Conservation (phyloP, 768 basidiomycete genomes). For the Mycena indigotica region DNA sequence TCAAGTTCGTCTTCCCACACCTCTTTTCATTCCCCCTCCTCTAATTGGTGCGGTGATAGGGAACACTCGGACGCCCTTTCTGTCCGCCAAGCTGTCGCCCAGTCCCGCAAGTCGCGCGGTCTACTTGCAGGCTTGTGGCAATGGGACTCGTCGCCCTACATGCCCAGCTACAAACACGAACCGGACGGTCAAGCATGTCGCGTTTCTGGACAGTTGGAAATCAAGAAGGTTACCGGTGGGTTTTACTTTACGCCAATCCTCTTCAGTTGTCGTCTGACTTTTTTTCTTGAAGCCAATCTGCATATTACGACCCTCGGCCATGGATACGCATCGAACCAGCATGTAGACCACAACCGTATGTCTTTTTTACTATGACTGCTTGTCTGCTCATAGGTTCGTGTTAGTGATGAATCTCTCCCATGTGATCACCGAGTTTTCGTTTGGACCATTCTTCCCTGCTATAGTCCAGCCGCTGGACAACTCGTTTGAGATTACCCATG, state of each 20-base stretch:
- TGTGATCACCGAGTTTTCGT: constrained; percentile 95
- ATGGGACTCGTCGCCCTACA: constrained; percentile 50
- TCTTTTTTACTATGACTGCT: constrained; percentile 17
- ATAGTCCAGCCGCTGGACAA: constrained; percentile 94
- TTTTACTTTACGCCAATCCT: not conserved
- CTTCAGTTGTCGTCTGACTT: not conserved
- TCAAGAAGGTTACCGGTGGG: constrained; percentile 88
- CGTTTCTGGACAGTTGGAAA: constrained; percentile 77
- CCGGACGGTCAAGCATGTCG: constrained; percentile 79
- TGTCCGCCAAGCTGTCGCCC: constrained; percentile 66
- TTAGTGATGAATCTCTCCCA: constrained; percentile 96
- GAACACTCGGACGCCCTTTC: constrained; percentile 69
- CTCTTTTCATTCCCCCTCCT: not conserved
- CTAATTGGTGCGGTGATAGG: constrained; percentile 36
- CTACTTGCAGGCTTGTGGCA: constrained; percentile 61
- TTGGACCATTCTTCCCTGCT: constrained; percentile 93
- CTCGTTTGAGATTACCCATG: constrained; percentile 72
- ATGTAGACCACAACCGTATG: constrained; percentile 85
- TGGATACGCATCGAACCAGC: constrained; percentile 85
- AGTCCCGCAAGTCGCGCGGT: constrained; percentile 76
- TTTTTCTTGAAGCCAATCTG: constrained; percentile 63
- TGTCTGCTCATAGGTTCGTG: not conserved
- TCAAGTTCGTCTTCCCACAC: constrained; percentile 48
- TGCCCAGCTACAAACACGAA: constrained; percentile 73
- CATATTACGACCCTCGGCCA: constrained; percentile 95